Percentiles rank a stretch among this genome's conserved stretches.
These are phyloP conservation scores for Umbellularia californica DNA, from an alignment of 164 flowering plant species.

Conservation along the genomic window DNA sequence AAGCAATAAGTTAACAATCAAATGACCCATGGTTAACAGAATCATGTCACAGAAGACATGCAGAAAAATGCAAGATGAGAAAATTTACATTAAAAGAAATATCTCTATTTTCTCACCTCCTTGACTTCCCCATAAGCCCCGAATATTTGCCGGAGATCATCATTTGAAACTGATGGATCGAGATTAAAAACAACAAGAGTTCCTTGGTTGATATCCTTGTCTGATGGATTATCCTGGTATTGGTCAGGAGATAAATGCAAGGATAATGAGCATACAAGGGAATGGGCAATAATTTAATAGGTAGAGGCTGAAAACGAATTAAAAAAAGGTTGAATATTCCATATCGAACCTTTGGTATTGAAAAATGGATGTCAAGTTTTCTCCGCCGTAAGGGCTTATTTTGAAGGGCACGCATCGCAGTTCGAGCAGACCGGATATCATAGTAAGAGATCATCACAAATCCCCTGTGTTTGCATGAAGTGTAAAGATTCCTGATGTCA, in stretches of 20 bases:
- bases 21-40: slow-evolving; percentile 12
- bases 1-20: slow-evolving; percentile 12
- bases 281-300: not conserved
- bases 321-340: not conserved
- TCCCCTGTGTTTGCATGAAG: slow-evolving; percentile 98
- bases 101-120: slow-evolving; percentile 47
- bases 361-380: slow-evolving; percentile 97
- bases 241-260: slow-evolving; percentile 3
- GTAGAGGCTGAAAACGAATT: not conserved
- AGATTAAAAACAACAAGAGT: slow-evolving; percentile 90
- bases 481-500: slow-evolving; percentile 86
- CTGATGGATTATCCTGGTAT: slow-evolving; percentile 89
- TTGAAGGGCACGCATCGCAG: slow-evolving; percentile 94
- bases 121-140: slow-evolving; percentile 94
- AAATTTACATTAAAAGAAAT: slow-evolving; percentile 3
- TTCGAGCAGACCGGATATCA: slow-evolving; percentile 94
- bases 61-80: not conserved
- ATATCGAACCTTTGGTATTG: slow-evolving; percentile 83
- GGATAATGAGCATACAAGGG: not conserved
- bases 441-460: slow-evolving; percentile 99
- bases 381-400: slow-evolving; percentile 91
- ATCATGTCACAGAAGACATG: not conserved
- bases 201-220: slow-evolving; percentile 95
- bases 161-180: slow-evolving; percentile 93
- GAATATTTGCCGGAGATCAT: slow-evolving; percentile 79